Evolutionary conservation across 1,284 basidiomycete genomes (phyloP), one percentile per base, ranked within the genome.

Genomic region (Ganoderma boninense): DNA sequence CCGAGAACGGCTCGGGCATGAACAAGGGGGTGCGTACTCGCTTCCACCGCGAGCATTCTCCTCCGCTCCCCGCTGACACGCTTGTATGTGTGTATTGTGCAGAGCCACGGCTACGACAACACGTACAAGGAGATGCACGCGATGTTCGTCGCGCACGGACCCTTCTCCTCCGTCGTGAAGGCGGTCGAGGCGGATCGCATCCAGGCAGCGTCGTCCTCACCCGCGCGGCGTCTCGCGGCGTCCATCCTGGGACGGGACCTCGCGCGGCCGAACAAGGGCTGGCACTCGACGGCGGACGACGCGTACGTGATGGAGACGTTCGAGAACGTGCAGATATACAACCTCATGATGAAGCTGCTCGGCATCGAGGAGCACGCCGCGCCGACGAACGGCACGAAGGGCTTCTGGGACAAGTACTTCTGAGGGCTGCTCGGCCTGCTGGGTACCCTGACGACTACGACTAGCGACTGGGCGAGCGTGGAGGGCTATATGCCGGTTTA

Each of bases 41-140:
- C n/a, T n/a, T n/a, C n/a, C n/a, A n/a, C n/a, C n/a, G 7, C 38
- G 60, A 72, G 29, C 35, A 13, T 52, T 6, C 49, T 52, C 23
- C 26, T 52, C 2, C 63, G 35, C n/a, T 49, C 7, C 1, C 7
- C 38, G 38, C 49, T 52, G 23, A 52, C 43, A 23, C 43, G 8
- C 11, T 42, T 6, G 61, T 66, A 40, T 66, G 40, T 20, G 23
- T 59, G 62, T 65, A 32, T 26, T 11, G 54, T 62, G 29, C 74
- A 95, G 89, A 95, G 91, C 72, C 94, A 96, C 73, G 95, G 93
- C 13, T 96, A 95, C 78, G 95, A 97, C 78, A 96, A 96, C 74
- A 80, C 86, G 18, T 87, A 91, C 52, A 77, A 84, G 11, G 86
- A 92, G 4, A 97, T 97, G 96, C 90, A 91, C 67, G 95, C 95